These are phyloP conservation scores for Irpex rosettiformis DNA, from an alignment of 1,284 basidiomycete genomes.

Conservation along the genomic window DNA sequence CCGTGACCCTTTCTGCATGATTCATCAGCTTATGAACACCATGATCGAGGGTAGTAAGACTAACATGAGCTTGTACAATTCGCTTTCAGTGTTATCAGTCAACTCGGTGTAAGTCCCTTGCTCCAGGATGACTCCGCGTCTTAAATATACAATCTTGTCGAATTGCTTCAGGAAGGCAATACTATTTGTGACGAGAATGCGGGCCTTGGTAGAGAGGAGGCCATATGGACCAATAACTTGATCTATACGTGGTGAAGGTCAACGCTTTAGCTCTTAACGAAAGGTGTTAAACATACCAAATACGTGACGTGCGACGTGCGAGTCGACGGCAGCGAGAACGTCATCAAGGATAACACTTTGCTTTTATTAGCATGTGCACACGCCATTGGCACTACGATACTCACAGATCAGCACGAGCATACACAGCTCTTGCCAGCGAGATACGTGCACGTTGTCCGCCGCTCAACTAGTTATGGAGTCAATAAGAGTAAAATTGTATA, in stretches of 20 bases:
- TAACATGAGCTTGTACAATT: slow-evolving; percentile 82
- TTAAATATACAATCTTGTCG: slow-evolving; percentile 78
- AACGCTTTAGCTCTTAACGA: not conserved
- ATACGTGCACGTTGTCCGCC: slow-evolving; percentile 72
- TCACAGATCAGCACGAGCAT: slow-evolving; percentile 40
- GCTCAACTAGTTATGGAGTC: slow-evolving; percentile 32
- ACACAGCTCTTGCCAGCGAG: slow-evolving; percentile 42
- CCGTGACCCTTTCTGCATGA: slow-evolving; percentile 38
- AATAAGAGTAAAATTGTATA: not conserved
- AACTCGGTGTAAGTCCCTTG: slow-evolving; percentile 66
- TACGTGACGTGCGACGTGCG: slow-evolving; percentile 42
- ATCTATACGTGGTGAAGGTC: slow-evolving; percentile 43
- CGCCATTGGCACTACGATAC: slow-evolving; percentile 23
- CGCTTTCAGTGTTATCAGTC: slow-evolving; percentile 61
- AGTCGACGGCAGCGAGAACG: slow-evolving; percentile 53
- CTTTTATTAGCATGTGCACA: not conserved
- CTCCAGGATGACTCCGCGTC: slow-evolving; percentile 84
- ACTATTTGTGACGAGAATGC: slow-evolving; percentile 88
- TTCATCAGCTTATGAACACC: not conserved
- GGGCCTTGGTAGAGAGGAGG: slow-evolving; percentile 80
- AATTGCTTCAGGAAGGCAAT: slow-evolving; percentile 83
- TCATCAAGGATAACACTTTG: slow-evolving; percentile 47
- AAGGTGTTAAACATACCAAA: slow-evolving; percentile 37
- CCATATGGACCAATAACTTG: slow-evolving; percentile 89
- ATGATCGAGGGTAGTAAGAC: slow-evolving; percentile 24